These are phyloP conservation scores for Suhomyces coccinellae DNA, from an alignment of 1,139 yeast species.

Conservation along the genomic window DNA sequence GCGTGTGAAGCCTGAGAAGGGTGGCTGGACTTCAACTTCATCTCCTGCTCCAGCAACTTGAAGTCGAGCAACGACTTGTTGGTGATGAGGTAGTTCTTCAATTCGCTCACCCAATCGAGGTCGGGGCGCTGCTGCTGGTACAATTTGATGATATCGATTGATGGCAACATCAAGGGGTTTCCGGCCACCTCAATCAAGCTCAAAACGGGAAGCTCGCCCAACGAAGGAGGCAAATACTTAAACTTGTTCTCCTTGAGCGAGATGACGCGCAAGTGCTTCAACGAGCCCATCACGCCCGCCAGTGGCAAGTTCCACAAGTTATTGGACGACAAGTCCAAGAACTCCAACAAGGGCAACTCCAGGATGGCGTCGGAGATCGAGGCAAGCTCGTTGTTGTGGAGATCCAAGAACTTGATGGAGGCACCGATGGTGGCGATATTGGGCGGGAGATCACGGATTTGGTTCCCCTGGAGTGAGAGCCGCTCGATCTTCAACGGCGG, in stretches of 20 bases:
- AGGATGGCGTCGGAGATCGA: slow-evolving; percentile 51
- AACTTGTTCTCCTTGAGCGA: slow-evolving; percentile 65
- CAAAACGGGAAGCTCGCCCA: slow-evolving; percentile 54
- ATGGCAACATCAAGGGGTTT: slow-evolving; percentile 62
- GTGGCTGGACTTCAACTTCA: slow-evolving; percentile 10
- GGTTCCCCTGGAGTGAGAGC: slow-evolving; percentile 55
- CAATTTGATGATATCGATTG: slow-evolving; percentile 36
- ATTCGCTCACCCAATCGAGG: slow-evolving; percentile 55
- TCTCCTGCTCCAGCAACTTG: slow-evolving; percentile 14
- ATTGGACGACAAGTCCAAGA: slow-evolving; percentile 68
- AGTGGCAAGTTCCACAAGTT: slow-evolving; percentile 45
- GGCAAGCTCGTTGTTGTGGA: slow-evolving; percentile 58
- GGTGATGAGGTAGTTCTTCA: slow-evolving; percentile 43
- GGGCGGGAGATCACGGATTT: slow-evolving; percentile 48
- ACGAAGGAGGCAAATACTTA: slow-evolving; percentile 55
- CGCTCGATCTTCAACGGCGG: slow-evolving; percentile 49
- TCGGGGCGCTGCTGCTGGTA: slow-evolving; percentile 43
- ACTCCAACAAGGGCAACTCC: slow-evolving; percentile 53
- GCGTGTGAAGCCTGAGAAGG: slow-evolving; percentile 3
- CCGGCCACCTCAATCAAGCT: slow-evolving; percentile 68
- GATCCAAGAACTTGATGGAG: slow-evolving; percentile 60
- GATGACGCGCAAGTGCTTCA: slow-evolving; percentile 54
- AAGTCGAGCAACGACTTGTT: slow-evolving; percentile 31
- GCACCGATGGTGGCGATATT: slow-evolving; percentile 46
- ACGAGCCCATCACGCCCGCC: slow-evolving; percentile 14